Evolutionary conservation across 2,329 filamentous ascomycete genomes (phyloP).

Genomic region (Purpureocillium takamizusanense): DNA sequence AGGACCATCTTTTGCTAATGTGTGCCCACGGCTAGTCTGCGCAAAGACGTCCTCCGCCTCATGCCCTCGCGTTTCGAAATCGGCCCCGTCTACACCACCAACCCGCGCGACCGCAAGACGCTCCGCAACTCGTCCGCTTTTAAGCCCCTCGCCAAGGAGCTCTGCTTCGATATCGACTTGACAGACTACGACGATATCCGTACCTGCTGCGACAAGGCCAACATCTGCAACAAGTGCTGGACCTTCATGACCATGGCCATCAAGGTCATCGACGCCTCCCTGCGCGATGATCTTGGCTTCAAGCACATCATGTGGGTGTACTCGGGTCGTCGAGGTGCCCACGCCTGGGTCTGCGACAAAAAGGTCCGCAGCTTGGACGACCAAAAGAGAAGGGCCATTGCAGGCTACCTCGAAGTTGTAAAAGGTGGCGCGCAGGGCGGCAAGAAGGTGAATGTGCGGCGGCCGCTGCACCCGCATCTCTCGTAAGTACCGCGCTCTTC

Average conservation of each 20-base stretch:
- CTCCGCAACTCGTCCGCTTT: slow-evolving; percentile 74
- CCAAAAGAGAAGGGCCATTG: slow-evolving; percentile 73
- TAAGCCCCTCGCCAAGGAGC: slow-evolving; percentile 79
- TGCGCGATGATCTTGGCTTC: slow-evolving; percentile 94
- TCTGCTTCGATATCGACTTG: slow-evolving; percentile 99
- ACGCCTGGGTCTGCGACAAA: slow-evolving; percentile 97
- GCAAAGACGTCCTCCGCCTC: slow-evolving; percentile 81
- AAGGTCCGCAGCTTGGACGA: slow-evolving; percentile 79
- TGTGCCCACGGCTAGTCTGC: too few species aligned
- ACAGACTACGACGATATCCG: slow-evolving; percentile 97
- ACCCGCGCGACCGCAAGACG: slow-evolving; percentile 87
- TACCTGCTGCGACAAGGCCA: slow-evolving; percentile 88
- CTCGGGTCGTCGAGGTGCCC: slow-evolving; percentile 88
- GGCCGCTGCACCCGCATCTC: slow-evolving; percentile 86
- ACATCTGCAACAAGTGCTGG: slow-evolving; percentile 93
- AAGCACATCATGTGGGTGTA: slow-evolving; percentile 98
- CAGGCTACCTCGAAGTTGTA: slow-evolving; percentile 84
- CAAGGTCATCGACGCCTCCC: slow-evolving; percentile 77
- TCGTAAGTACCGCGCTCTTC: slow-evolving; percentile 36
- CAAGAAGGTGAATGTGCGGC: slow-evolving; percentile 75
- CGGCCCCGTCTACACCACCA: slow-evolving; percentile 90
- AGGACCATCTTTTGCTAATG: too few species aligned
- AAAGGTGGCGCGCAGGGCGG: slow-evolving; percentile 77
- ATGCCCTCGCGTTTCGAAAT: slow-evolving; percentile 96
- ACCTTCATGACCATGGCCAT: slow-evolving; percentile 97